A percentile compares a stretch with the other conserved stretches of the same genome.
Evolutionary conservation across 495 filamentous ascomycete species (phyloP).

Genomic region (Lichenothelia convexa): DNA sequence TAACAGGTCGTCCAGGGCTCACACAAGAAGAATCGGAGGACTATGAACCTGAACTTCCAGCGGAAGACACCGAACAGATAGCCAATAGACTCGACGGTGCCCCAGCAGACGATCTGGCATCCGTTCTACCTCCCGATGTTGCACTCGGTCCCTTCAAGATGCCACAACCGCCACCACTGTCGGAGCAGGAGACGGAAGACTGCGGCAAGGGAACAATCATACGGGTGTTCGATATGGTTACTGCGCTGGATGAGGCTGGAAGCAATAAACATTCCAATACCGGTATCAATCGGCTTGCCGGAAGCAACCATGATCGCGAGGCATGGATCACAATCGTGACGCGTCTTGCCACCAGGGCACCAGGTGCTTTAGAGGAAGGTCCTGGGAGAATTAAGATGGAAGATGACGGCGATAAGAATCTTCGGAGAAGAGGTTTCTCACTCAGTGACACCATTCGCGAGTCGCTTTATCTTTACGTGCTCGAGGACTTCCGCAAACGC

Average conservation of each 20-base stretch:
- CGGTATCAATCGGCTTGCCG: constrained; percentile 71
- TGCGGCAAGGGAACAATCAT: constrained; percentile 50
- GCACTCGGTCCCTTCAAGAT: constrained; percentile 55
- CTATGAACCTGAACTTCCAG: constrained; percentile 70
- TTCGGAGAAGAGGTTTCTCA: constrained; percentile 13
- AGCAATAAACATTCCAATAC: constrained; percentile 28
- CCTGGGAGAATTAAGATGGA: constrained; percentile 15
- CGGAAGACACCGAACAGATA: constrained; percentile 54
- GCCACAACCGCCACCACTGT: constrained; percentile 56
- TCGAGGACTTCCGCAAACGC: constrained; percentile 76
- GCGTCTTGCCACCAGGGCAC: constrained; percentile 66
- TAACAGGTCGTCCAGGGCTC: constrained; percentile 12
- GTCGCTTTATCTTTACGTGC: constrained; percentile 58
- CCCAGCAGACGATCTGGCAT: constrained; percentile 28
- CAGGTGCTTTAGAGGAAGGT: constrained; percentile 33
- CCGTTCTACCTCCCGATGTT: constrained; percentile 31
- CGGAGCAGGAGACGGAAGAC: constrained; percentile 43
- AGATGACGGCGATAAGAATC: neutral
- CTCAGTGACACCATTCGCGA: constrained; percentile 59
- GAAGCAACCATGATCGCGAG: constrained; percentile 69
- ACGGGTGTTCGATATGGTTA: constrained; percentile 61
- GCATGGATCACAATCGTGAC: constrained; percentile 79
- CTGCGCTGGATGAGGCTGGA: constrained; percentile 44
- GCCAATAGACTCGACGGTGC: constrained; percentile 50
- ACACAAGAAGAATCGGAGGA: constrained; percentile 74